A percentile compares a stretch with the other conserved stretches of the same genome.
Evolutionary conservation across 1,139 yeast genomes (phyloP).

Genomic region (Suhomyces bribrorum): DNA sequence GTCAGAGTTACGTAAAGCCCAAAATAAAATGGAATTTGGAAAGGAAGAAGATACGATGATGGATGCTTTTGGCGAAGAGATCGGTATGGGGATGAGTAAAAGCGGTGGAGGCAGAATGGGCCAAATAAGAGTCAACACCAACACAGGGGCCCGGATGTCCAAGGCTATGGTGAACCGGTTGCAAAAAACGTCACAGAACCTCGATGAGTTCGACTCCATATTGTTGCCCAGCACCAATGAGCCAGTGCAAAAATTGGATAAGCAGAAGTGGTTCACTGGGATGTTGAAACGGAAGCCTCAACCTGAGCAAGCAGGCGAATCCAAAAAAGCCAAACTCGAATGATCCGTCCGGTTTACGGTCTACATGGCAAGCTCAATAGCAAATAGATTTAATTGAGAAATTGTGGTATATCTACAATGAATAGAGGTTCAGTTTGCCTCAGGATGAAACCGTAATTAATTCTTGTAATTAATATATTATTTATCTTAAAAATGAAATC

Average conservation of each 20-base stretch:
- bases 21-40: constrained; percentile 84
- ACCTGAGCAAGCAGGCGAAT: not conserved
- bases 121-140: constrained; percentile 40
- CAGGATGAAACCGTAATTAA: too few relatives aligned
- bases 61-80: constrained; percentile 75
- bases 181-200: constrained; percentile 14
- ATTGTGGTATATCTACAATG: too few relatives aligned
- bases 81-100: constrained; percentile 78
- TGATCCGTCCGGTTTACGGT: too few relatives aligned
- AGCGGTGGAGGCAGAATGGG: constrained; percentile 32
- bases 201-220: constrained; percentile 11
- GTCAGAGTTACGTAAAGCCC: constrained; percentile 81
- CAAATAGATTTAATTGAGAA: too few relatives aligned
- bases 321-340: constrained; percentile 4
- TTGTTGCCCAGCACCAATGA: constrained; percentile 3
- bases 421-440: too few relatives aligned
- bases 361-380: too few relatives aligned
- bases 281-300: constrained; percentile 19
- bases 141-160: constrained; percentile 53
- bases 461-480: too few relatives aligned
- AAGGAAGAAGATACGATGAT: constrained; percentile 61
- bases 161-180: constrained; percentile 54
- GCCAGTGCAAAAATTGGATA: not conserved
- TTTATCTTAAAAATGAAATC: too few relatives aligned
- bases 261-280: constrained; percentile 26